Conservation (phyloP, 2,329 filamentous ascomycete genomes). For the Pseudomassariella vexata region DNA sequence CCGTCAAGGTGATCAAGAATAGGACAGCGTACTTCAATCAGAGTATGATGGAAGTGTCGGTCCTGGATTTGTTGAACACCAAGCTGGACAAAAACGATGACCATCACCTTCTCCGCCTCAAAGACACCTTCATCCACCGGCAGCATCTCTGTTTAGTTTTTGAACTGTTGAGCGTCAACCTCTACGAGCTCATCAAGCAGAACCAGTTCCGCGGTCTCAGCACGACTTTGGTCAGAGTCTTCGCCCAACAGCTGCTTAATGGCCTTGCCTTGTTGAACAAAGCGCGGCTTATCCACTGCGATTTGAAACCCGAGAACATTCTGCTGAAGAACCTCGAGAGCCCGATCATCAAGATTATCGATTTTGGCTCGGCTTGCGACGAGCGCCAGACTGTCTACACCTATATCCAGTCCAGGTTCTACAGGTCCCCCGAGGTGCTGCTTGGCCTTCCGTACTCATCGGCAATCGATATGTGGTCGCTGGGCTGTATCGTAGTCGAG, state of each 20-base stretch:
- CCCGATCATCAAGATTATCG: conserved; percentile 99
- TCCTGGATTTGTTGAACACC: conserved; percentile 92
- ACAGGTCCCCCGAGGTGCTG: conserved; percentile 91
- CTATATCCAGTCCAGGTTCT: conserved; percentile 97
- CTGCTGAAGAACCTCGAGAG: conserved; percentile 96
- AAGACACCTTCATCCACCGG: conserved; percentile 96
- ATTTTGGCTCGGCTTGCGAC: conserved; percentile 97
- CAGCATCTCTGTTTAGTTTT: conserved; percentile 97
- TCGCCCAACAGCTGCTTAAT: conserved; percentile 93
- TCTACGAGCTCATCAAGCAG: conserved; percentile 98
- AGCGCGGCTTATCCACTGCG: conserved; percentile 93
- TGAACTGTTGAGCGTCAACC: conserved; percentile 90
- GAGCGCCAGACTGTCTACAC: conserved; percentile 98
- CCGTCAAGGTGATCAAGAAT: conserved; percentile 99
- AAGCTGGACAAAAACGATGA: conserved; percentile 99
- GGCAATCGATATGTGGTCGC: conserved; percentile 99
- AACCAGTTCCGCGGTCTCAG: conserved; percentile 97
- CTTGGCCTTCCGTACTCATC: conserved; percentile 96
- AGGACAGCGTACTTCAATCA: conserved; percentile 99
- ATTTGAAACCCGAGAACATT: conserved; percentile 97
- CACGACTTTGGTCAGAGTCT: conserved; percentile 93
- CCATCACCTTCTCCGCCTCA: conserved; percentile 87
- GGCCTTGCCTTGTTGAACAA: conserved; percentile 91
- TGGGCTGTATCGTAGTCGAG: conserved; percentile 97
- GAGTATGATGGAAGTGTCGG: conserved; percentile 99